Conservation (phyloP, 2,329 filamentous ascomycete genomes). For the Fusarium lateritium region DNA sequence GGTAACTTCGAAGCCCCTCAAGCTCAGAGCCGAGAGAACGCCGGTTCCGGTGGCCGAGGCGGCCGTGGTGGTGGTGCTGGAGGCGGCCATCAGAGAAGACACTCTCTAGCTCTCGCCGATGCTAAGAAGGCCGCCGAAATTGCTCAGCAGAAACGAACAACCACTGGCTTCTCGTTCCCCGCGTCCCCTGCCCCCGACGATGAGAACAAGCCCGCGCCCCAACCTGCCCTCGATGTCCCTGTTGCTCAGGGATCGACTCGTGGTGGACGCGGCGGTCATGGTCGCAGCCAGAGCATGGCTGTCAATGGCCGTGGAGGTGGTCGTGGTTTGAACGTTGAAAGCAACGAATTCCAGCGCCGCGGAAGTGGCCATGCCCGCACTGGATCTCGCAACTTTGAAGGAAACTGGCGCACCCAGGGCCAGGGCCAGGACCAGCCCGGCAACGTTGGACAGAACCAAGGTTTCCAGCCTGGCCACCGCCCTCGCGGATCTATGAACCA, state of each 20-base stretch:
- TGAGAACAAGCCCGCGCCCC: conserved; percentile 57
- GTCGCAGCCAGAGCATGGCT: conserved; percentile 93
- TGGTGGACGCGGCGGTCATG: conserved; percentile 73
- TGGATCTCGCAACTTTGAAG: conserved; percentile 93
- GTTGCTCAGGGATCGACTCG: conserved; percentile 62
- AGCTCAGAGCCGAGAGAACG: conserved; percentile 54
- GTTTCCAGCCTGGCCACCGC: conserved; percentile 94
- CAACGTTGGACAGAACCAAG: conserved; percentile 69
- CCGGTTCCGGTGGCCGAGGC: conserved; percentile 70
- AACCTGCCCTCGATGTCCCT: conserved; percentile 53
- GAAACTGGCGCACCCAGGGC: conserved; percentile 93
- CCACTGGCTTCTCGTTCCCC: conserved; percentile 95
- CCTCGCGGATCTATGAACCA: conserved; percentile 87
- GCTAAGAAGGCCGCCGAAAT: conserved; percentile 98
- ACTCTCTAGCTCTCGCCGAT: conserved; percentile 94
- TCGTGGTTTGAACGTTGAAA: conserved; percentile 72
- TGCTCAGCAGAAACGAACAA: conserved; percentile 96
- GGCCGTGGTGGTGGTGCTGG: conserved; percentile 77
- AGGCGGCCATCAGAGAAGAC: conserved; percentile 90
- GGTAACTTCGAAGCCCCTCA: conserved; percentile 80
- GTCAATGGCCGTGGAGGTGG: conserved; percentile 79
- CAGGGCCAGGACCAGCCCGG: conserved; percentile 72
- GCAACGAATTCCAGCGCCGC: conserved; percentile 79
- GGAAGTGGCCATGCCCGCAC: conserved; percentile 86
- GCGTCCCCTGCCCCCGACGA: conserved; percentile 72